Conservation (phyloP, 345 rosid species). For the Salix dunnii region DNA sequence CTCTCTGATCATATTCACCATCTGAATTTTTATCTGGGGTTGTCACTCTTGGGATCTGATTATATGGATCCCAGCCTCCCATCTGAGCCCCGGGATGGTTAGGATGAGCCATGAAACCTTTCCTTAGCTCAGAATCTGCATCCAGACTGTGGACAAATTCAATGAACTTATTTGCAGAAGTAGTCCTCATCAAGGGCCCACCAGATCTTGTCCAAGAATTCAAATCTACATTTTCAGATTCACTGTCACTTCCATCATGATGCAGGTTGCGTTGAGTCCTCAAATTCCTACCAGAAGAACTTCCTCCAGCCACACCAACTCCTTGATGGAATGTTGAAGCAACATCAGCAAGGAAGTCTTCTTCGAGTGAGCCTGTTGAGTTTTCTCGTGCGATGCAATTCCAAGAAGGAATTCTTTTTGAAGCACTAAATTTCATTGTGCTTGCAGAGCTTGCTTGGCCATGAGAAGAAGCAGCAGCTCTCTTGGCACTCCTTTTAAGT, state of each 20-base stretch:
- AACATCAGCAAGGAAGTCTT: conserved; percentile 44
- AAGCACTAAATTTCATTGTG: conserved; percentile 64
- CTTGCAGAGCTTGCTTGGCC: conserved; percentile 34
- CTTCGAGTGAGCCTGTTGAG: conserved; percentile 90
- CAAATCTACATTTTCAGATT: conserved; percentile 64
- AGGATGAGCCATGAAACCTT: conserved; percentile 50
- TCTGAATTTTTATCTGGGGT: conserved; percentile 48
- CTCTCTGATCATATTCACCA: conserved; percentile 41
- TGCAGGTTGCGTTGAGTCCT: conserved; percentile 33
- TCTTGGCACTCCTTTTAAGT: conserved; percentile 82
- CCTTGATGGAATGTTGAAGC: conserved; percentile 46
- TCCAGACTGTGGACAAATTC: conserved; percentile 77
- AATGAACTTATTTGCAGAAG: conserved; percentile 75
- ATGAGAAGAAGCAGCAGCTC: conserved; percentile 85
- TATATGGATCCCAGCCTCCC: conserved; percentile 43
- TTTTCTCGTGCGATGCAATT: conserved; percentile 92
- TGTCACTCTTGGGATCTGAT: conserved; percentile 36
- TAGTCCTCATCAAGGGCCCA: conserved; percentile 94
- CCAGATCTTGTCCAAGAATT: conserved; percentile 95
- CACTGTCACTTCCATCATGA: conserved; percentile 82
- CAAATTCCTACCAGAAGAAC: conserved; percentile 42
- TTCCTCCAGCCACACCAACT: conserved; percentile 34
- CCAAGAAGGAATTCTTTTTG: conserved; percentile 96
- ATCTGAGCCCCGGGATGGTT: conserved; percentile 31
- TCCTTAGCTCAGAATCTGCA: conserved; percentile 45